Base-by-base conservation (phyloP, 805 yeast genomes). In the Candida ficus region DNA sequence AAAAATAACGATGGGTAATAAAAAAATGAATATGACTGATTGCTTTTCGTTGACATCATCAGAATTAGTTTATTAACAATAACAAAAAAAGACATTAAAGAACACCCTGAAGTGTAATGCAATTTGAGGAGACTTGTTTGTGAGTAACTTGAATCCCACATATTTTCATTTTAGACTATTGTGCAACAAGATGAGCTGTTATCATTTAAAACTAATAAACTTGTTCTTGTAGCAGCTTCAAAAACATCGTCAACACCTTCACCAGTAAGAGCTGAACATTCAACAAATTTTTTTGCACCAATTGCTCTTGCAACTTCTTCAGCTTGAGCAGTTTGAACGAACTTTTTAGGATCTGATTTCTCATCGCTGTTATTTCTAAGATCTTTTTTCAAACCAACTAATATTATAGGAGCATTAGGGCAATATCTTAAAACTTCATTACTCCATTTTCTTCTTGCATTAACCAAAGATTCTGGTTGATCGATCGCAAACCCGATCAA, bases 211-310 rank as follows among this genome's bases (percentile, higher is more conserved):
- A 76, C 73, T 31, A 88, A 62, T 41, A 88, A 64, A 56, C 93
- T 82, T 4, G 90, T 80, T 50, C 97, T 71, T 1, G 95, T 86
- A 13, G 97, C 96, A 37, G 78, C 77, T 62, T 90, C 97, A 60
- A 90, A 89, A 3, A 90, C 90, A 56, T 86, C 95, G 61, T 89
- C 96, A 18, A 90, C 97, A 11, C 95, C 95, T 57, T 87, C 95
- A 5, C 97, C 97, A 2, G 95, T 86, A 49, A 90, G 66, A 1
- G 97, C 88, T 35, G 95, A 84, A 57, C 96, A 87, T 55, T 90
- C 96, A 56, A 90, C 63, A 57, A 86, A 90, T 46, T 69, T 73
- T 47, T 83, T 79, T 1, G 96, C 96, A 5, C 95, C 95, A 29
- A 90, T 83, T 41, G 76, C 74, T 41, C 71, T 71, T 0, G 96